Evolutionary conservation across 768 basidiomycete species (phyloP).

Genomic region (Rhodotorula diobovata): DNA sequence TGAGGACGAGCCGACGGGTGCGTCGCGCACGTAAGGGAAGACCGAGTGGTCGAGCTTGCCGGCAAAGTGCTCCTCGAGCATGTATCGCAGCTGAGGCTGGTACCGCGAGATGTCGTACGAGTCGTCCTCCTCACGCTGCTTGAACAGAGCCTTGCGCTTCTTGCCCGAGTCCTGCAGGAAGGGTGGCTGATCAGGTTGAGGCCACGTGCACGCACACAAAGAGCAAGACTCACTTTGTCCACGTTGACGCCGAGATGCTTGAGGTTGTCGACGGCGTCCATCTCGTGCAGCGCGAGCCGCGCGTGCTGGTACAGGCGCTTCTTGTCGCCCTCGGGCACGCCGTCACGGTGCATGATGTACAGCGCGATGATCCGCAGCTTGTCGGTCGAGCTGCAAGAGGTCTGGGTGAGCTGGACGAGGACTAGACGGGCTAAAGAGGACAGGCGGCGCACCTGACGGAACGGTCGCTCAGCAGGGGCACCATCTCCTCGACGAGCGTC

Average conservation of each 20-base stretch:
- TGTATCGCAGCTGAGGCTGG: conserved; percentile 71
- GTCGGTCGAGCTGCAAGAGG: conserved; percentile 63
- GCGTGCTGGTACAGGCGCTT: conserved; percentile 93
- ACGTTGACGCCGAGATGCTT: conserved; percentile 76
- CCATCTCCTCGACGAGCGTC: conserved; percentile 94
- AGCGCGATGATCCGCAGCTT: conserved; percentile 95
- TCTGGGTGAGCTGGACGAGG: not conserved
- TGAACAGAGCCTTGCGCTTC: conserved; percentile 55
- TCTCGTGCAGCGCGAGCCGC: conserved; percentile 74
- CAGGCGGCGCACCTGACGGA: conserved; percentile 63
- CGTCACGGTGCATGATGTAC: conserved; percentile 90
- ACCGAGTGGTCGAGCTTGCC: conserved; percentile 68
- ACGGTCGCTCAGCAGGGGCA: conserved; percentile 82
- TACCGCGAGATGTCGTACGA: conserved; percentile 95
- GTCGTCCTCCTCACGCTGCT: conserved; percentile 75
- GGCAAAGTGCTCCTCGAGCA: conserved; percentile 83
- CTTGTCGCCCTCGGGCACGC: conserved; percentile 97
- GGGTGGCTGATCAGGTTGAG: fast-evolving
- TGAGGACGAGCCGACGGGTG: conserved; percentile 50
- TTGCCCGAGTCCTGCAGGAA: conserved; percentile 61
- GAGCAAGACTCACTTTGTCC: conserved; percentile 57
- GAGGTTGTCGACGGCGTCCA: conserved; percentile 87
- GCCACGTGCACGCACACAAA: not conserved
- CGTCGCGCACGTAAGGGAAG: conserved; percentile 87
- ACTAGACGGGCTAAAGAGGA: not conserved